These are phyloP conservation scores for Cytospora piceicola DNA, from an alignment of 2,329 filamentous ascomycete genomes.

Conservation along the genomic window DNA sequence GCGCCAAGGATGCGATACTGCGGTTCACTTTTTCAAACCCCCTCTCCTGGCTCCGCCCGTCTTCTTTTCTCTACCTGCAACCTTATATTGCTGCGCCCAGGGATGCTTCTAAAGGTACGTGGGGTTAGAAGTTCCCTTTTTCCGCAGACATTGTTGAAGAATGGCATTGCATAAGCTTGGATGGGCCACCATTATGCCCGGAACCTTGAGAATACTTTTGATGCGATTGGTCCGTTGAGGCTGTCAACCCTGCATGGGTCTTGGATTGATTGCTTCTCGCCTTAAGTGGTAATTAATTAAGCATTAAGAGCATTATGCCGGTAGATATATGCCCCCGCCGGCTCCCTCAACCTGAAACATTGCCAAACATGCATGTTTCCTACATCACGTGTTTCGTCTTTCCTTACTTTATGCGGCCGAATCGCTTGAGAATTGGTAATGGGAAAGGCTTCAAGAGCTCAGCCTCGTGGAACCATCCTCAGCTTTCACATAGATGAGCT, in stretches of 20 bases:
- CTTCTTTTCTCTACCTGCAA: not conserved
- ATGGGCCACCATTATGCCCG: conserved; percentile 6
- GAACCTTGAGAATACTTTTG: not conserved
- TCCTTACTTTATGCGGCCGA: not conserved
- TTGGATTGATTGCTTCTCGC: conserved; percentile 20
- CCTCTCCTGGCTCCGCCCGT: no score
- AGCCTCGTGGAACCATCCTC: not conserved
- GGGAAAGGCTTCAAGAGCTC: not conserved
- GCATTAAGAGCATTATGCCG: not conserved
- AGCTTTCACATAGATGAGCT: not conserved
- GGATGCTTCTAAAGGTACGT: not conserved
- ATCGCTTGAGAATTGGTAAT: not conserved
- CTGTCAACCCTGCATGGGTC: not conserved
- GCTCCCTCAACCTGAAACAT: not conserved
- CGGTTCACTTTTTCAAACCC: not conserved
- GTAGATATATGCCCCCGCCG: not conserved
- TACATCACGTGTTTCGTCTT: not conserved
- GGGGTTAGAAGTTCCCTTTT: no score
- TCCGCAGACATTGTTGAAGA: no score
- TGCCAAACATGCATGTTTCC: not conserved
- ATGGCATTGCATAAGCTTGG: not conserved
- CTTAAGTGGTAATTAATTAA: not conserved
- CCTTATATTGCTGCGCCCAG: not conserved
- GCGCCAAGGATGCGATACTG: no score
- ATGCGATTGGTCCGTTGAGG: conserved; percentile 24